phyloP scores from a whole-genome alignment of 2,329 filamentous ascomycete genomes.

The Penicillium sp. region DNA sequence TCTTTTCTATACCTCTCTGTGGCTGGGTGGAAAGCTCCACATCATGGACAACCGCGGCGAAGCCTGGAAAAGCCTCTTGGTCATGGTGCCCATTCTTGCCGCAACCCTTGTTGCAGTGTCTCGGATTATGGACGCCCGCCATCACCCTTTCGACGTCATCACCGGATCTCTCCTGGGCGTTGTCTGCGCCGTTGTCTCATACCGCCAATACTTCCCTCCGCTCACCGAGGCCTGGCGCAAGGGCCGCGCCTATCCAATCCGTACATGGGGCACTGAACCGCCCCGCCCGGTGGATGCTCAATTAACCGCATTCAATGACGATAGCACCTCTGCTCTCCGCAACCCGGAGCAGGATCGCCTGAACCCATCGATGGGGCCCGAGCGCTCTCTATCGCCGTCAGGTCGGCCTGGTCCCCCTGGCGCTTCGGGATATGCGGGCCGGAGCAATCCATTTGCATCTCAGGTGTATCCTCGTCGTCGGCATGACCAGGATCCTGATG shows the following conservation, averaged over 20 bases:
- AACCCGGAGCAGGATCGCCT: slow-evolving; percentile 34
- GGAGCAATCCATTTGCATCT: slow-evolving; percentile 29
- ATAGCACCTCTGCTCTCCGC: slow-evolving; percentile 34
- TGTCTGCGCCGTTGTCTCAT: slow-evolving; percentile 54
- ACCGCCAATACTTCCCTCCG: slow-evolving; percentile 62
- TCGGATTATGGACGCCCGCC: slow-evolving; percentile 63
- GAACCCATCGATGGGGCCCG: slow-evolving; percentile 4
- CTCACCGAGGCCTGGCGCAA: slow-evolving; percentile 59
- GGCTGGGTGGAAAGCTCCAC: slow-evolving; percentile 62
- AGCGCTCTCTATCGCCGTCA: slow-evolving; percentile 6
- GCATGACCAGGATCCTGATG: slow-evolving; percentile 34
- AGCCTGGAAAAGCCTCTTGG: slow-evolving; percentile 60
- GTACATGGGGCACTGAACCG: slow-evolving; percentile 57
- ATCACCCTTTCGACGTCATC: slow-evolving; percentile 64
- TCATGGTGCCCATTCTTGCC: slow-evolving; percentile 56
- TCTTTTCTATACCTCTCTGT: slow-evolving; percentile 61
- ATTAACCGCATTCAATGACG: slow-evolving; percentile 3
- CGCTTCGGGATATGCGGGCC: slow-evolving; percentile 22
- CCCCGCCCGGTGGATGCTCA: slow-evolving; percentile 23
- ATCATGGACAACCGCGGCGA: slow-evolving; percentile 62
- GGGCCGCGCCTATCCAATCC: slow-evolving; percentile 61
- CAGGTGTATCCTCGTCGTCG: slow-evolving; percentile 30
- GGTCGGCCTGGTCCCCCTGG: slow-evolving; percentile 7
- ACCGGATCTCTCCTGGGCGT: slow-evolving; percentile 58
- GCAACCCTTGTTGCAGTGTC: slow-evolving; percentile 59